Base-by-base conservation (phyloP, 208 protist species). In the Trypanosoma rangeli region DNA sequence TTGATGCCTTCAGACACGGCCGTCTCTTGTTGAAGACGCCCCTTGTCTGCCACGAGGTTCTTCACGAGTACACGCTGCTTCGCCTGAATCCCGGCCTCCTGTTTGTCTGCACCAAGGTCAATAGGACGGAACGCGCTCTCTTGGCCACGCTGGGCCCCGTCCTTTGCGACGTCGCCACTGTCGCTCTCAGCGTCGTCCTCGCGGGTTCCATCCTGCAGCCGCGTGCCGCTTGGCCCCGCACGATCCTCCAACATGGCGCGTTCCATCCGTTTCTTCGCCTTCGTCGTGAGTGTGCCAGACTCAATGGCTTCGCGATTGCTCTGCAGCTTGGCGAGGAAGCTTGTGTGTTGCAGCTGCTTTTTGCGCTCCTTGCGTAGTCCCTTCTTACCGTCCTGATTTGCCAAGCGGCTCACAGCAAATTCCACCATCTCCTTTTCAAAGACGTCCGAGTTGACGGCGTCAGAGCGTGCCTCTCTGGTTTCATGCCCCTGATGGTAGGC, bases 381-480 rank as follows among this genome's bases (percentile, higher is more conserved):
- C 68, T 99, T 99, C 85, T 99, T 99, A 46, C 98, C 98, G 65
- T 98, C 96, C 33, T 99, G 99, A 78, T 99, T 99, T 3, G 99
- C 99, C 18, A 99, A 87, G 67, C 99, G 96, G 37, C 99, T 99
- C n/a, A 98, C 87, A 0, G 99, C 98, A 80, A 99, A 98, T 20
- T 86, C 89, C 20, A 99, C 78, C 94, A 99, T 99, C 72, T 99
- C 98, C 70, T 99, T 98, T 73, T 99, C 96, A 73, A 98, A 98
- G 65, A 97, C 95, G 67, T 99, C 98, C 73, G 99, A 97, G 79
- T 99, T 97, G 15, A 99, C 85, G 1, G 98, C 94, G 83, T 99
- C 99, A 10, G 98, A 96, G 9, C 90, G 80, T 0, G 99, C 98
- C 7, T 98, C 97, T 55, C 84, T 79, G 54, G 91, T 83, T 78